These are phyloP conservation scores for Arabis alpina DNA, from an alignment of 345 rosid genomes.

Conservation along the genomic window DNA sequence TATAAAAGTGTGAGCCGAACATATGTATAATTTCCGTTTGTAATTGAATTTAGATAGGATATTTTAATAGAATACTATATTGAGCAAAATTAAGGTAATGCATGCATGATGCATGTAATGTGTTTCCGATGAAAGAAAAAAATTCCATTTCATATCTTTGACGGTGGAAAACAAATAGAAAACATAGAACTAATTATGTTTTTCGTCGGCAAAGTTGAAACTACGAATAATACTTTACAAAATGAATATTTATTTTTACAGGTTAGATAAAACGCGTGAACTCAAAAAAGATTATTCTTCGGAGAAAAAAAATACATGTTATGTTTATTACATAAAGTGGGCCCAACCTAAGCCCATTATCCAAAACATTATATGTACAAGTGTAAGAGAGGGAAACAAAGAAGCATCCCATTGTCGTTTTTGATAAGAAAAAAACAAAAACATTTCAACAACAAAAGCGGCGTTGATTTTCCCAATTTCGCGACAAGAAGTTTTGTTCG, in stretches of 20 bases:
- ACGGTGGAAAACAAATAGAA: slow-evolving; percentile 37
- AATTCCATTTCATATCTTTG: slow-evolving; percentile 1
- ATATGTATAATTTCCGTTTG: neutral
- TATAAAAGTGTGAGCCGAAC: neutral
- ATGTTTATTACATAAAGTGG: slow-evolving; percentile 10
- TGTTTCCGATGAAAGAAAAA: neutral
- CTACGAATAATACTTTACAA: neutral
- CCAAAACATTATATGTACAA: slow-evolving; percentile 29
- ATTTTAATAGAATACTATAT: neutral
- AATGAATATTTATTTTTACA: slow-evolving; percentile 12
- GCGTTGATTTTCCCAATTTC: slow-evolving; percentile 34
- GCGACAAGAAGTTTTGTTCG: slow-evolving; percentile 3
- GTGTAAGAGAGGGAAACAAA: slow-evolving; percentile 30
- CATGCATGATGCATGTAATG: slow-evolving; percentile 15
- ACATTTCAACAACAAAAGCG: slow-evolving; percentile 17
- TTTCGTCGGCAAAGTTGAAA: slow-evolving; percentile 38
- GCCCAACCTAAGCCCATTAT: slow-evolving; percentile 42
- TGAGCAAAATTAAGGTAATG: slow-evolving; percentile 4
- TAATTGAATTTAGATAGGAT: neutral
- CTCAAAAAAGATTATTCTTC: neutral
- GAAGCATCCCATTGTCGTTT: slow-evolving; percentile 34
- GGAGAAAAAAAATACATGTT: neutral
- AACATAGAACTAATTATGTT: neutral
- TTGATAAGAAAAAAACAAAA: neutral
- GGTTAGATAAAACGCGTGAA: slow-evolving; percentile 39